Conservation (phyloP, 2,329 filamentous ascomycete genomes). For the Coccinonectria pachysandricola region DNA sequence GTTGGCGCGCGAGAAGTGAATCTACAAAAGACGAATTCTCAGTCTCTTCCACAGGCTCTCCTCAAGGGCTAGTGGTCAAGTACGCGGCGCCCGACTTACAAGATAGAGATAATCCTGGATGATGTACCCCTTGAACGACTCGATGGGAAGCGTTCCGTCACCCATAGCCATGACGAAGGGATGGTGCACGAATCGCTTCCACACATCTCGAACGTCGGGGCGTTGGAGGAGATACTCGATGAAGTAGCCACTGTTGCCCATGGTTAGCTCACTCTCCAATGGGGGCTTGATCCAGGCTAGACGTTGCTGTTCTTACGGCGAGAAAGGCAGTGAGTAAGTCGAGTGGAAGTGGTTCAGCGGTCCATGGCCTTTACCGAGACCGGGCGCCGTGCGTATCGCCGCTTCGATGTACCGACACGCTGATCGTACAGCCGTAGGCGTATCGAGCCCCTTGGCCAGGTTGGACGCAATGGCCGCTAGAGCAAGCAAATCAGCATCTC, state of each 20-base stretch:
- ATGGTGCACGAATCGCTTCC: constrained; percentile 70
- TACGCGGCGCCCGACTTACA: too few species aligned
- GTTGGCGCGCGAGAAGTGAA: constrained; percentile 81
- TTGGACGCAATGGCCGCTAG: constrained; percentile 66
- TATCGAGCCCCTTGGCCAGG: constrained; percentile 46
- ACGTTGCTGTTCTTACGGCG: too few species aligned
- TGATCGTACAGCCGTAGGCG: constrained; percentile 51
- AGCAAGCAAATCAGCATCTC: neutral
- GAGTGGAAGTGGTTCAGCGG: constrained; percentile 76
- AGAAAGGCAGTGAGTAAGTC: constrained; percentile 55
- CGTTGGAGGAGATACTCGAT: constrained; percentile 72
- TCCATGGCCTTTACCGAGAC: constrained; percentile 56
- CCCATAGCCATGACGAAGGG: constrained; percentile 72
- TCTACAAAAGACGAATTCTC: too few species aligned
- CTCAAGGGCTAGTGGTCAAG: constrained; percentile 1
- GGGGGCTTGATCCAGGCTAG: too few species aligned
- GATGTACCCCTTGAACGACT: constrained; percentile 80
- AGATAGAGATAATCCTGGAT: constrained; percentile 89
- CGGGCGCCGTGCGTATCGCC: constrained; percentile 54
- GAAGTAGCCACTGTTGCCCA: constrained; percentile 68
- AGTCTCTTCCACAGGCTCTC: too few species aligned
- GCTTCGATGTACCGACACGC: constrained; percentile 63
- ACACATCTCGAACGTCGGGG: constrained; percentile 61
- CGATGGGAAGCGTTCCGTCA: constrained; percentile 60
- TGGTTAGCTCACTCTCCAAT: too few species aligned